Evolutionary conservation across 257 asterid genomes (phyloP).

Genomic region (Pogostemon cablin): DNA sequence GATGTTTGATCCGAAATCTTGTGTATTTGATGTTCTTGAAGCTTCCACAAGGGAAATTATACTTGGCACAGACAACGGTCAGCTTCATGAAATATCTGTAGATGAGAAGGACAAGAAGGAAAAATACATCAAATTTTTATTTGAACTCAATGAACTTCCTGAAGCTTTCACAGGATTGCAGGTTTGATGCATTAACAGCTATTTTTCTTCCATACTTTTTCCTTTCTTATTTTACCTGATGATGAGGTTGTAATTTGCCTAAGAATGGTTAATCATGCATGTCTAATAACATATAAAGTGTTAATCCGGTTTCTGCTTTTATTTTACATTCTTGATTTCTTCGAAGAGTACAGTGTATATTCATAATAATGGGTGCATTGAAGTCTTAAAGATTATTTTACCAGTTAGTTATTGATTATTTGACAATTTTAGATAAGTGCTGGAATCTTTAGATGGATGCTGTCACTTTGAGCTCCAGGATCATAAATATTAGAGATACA

Average conservation of each 20-base stretch:
- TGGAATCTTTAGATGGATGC: constrained; percentile 27
- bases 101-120: constrained; percentile 99
- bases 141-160: constrained; percentile 85
- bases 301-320: constrained; percentile 17
- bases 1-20: constrained; percentile 29
- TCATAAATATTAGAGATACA: constrained; percentile 18
- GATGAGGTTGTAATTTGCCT: background rate
- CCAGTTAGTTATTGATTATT: background rate
- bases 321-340: background rate
- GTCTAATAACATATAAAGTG: constrained; percentile 24
- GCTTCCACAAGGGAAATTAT: constrained; percentile 93
- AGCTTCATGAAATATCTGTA: constrained; percentile 81
- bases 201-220: constrained; percentile 14
- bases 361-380: constrained; percentile 18
- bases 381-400: constrained; percentile 15
- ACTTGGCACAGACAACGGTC: constrained; percentile 90
- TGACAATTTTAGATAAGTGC: constrained; percentile 13
- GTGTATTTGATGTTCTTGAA: constrained; percentile 40
- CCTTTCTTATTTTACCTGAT: background rate
- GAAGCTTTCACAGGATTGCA: constrained; percentile 94
- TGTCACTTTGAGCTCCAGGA: constrained; percentile 26
- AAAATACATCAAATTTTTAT: constrained; percentile 78
- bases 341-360: background rate
- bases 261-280: constrained; percentile 7
- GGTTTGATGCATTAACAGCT: constrained; percentile 45